Evolutionary conservation across 352 stramenopile species (phyloP), one percentile per base, ranked within the genome.

Genomic region (Globisporangium cylindrosporum): DNA sequence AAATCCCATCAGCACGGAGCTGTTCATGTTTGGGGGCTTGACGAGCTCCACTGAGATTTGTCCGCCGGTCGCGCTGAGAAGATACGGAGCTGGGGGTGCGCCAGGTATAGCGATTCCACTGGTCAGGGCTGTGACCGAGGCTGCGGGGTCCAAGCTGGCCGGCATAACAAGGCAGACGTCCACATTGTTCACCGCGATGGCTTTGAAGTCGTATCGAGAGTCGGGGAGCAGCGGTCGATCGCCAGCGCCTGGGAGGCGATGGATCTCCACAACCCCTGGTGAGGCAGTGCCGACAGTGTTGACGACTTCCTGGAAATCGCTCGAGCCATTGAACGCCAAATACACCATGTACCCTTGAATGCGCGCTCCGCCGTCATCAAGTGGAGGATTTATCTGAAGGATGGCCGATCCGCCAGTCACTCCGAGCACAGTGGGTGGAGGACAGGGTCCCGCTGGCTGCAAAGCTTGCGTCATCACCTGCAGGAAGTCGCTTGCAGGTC

Each of bases 291-390:
- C 62, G 25, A 75, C 69, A 8, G 81, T 84, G 18, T 66, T 77
- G 7, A 62, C 62, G 10, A 85, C 70, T 61, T 88, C 72, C 24
- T 77, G 24, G 53, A 77, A 89, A 20, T 41, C 46, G 24, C 36
- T 66, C 29, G 59, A 71, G 24, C 70, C 74, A 54, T 81, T 75
- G 0, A 67, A 68, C 3, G 79, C 64, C 63, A 90, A 78, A 59
- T 79, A 92, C n/a, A 90, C 75, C 0, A 86, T 65, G 43, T 85
- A 92, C 20, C 80, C 77, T 55, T 63, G 73, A 32, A 92, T 86
- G 6, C 70, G 65, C 49, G 73, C 76, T 14, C 81, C 82, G 62
- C 82, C 65, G 49, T 66, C 58, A 8, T 70, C 65, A 7, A 29
- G 2, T 15, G 65, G 65, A 18, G 58, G 48, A 9, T 66, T 65